These are phyloP conservation scores for Lactuca sativa DNA, from an alignment of 129 eudicot genomes.

Conservation along the genomic window DNA sequence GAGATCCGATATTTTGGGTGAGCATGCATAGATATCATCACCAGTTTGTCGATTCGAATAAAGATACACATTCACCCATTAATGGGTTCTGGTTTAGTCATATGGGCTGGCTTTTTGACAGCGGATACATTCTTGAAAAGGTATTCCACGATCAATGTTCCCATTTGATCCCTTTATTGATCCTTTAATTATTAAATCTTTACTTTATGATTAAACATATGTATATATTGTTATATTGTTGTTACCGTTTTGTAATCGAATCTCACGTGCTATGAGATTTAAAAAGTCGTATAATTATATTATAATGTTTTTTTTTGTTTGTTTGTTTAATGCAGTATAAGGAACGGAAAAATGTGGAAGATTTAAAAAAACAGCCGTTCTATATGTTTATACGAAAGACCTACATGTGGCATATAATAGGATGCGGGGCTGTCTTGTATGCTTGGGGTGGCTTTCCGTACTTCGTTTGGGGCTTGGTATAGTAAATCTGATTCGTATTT, in stretches of 20 bases:
- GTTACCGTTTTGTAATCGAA: not conserved
- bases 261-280: constrained; percentile 8
- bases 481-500: not conserved
- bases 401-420: constrained; percentile 35
- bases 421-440: constrained; percentile 28
- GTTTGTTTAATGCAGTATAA: constrained; percentile 20
- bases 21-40: constrained; percentile 58
- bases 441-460: constrained; percentile 41
- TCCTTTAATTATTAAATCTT: not conserved
- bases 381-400: constrained; percentile 41
- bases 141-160: not conserved
- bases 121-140: constrained; percentile 30
- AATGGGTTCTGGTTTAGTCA: constrained; percentile 57
- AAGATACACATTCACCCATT: constrained; percentile 39
- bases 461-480: constrained; percentile 44
- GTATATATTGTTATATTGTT: not conserved
- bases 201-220: not conserved
- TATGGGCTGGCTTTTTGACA: constrained; percentile 44
- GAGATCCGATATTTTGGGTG: constrained; percentile 63
- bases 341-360: constrained; percentile 42
- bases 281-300: not conserved
- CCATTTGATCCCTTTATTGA: not conserved
- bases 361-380: constrained; percentile 41
- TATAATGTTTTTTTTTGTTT: not conserved
- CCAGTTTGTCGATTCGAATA: constrained; percentile 44